A percentile compares a stretch with the other conserved stretches of the same genome.
Evolutionary conservation across 805 yeast genomes (phyloP).

Genomic region (Cyberlindnera maritima): DNA sequence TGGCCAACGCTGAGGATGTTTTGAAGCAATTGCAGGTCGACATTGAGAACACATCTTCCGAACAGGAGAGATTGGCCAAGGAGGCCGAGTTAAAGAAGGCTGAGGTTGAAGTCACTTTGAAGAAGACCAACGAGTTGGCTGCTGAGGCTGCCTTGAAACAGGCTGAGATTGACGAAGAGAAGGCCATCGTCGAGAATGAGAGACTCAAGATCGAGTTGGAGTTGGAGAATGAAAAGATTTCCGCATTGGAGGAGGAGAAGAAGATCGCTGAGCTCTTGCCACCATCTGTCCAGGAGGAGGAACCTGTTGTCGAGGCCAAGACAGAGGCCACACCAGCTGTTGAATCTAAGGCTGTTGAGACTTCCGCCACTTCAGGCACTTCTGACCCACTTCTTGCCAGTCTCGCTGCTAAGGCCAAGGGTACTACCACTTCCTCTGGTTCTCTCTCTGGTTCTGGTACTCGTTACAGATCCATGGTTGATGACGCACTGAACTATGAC

Average conservation of each 20-base stretch:
- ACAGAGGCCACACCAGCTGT: neutral
- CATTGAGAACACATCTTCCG: slow-evolving; percentile 29
- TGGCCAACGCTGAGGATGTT: slow-evolving; percentile 35
- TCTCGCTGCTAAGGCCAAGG: slow-evolving; percentile 1
- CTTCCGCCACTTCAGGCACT: neutral
- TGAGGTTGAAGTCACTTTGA: slow-evolving; percentile 32
- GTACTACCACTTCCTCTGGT: slow-evolving; percentile 3
- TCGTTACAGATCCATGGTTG: slow-evolving; percentile 23
- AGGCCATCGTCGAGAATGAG: slow-evolving; percentile 36
- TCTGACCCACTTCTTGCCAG: neutral
- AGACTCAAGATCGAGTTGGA: slow-evolving; percentile 34
- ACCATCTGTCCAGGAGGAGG: slow-evolving; percentile 22
- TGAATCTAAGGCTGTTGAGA: neutral
- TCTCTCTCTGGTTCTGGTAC: slow-evolving; percentile 3
- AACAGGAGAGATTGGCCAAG: slow-evolving; percentile 31
- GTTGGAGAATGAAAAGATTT: slow-evolving; percentile 35
- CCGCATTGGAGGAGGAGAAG: slow-evolving; percentile 35
- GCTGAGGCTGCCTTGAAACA: slow-evolving; percentile 36
- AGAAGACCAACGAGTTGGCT: slow-evolving; percentile 36
- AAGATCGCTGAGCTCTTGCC: slow-evolving; percentile 39
- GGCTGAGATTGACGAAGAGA: slow-evolving; percentile 35
- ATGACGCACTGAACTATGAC: slow-evolving; percentile 20
- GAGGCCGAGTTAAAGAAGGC: slow-evolving; percentile 31
- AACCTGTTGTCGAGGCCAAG: neutral
- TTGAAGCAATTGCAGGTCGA: slow-evolving; percentile 33